phyloP scores from a whole-genome alignment of 768 basidiomycete genomes.

The Asterophora parasitica region DNA sequence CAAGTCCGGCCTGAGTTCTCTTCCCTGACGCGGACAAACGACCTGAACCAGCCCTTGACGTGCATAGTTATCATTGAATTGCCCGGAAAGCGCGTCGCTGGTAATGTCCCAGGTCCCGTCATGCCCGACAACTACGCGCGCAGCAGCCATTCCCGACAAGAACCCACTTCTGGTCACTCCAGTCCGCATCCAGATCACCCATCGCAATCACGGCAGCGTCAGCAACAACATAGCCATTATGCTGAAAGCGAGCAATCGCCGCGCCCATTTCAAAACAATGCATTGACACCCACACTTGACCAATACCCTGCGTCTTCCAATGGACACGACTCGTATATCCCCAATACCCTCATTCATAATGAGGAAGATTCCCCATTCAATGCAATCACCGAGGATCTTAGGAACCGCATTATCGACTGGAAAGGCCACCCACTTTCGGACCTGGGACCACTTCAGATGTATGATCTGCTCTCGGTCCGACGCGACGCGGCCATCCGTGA shows the following conservation, averaged over 20 bases:
- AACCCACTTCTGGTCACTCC: conserved; percentile 34
- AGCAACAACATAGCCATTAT: conserved; percentile 18
- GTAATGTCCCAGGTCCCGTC: conserved; percentile 51
- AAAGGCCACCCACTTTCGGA: conserved; percentile 90
- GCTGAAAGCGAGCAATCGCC: conserved; percentile 23
- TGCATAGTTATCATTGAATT: conserved; percentile 94
- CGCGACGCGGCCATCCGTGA: conserved; percentile 88
- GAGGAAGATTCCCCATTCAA: conserved; percentile 76
- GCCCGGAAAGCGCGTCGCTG: conserved; percentile 61
- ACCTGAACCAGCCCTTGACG: conserved; percentile 79
- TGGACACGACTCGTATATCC: conserved; percentile 26
- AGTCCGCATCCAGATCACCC: conserved; percentile 36
- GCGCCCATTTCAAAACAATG: conserved; percentile 24
- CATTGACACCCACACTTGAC: conserved; percentile 24
- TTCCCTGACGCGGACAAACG: conserved; percentile 64
- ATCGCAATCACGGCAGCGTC: conserved; percentile 21
- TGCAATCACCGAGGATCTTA: conserved; percentile 83
- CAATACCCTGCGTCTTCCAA: conserved; percentile 28
- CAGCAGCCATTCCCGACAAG: conserved; percentile 22
- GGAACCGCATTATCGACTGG: conserved; percentile 91
- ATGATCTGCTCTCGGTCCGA: conserved; percentile 84
- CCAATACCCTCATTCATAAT: conserved; percentile 33
- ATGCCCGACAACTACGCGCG: conserved; percentile 43
- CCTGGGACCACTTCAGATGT: conserved; percentile 87
- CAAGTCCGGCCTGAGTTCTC: conserved; percentile 92